Evolutionary conservation across 768 basidiomycete genomes (phyloP).

Genomic region (Jaapia argillacea): DNA sequence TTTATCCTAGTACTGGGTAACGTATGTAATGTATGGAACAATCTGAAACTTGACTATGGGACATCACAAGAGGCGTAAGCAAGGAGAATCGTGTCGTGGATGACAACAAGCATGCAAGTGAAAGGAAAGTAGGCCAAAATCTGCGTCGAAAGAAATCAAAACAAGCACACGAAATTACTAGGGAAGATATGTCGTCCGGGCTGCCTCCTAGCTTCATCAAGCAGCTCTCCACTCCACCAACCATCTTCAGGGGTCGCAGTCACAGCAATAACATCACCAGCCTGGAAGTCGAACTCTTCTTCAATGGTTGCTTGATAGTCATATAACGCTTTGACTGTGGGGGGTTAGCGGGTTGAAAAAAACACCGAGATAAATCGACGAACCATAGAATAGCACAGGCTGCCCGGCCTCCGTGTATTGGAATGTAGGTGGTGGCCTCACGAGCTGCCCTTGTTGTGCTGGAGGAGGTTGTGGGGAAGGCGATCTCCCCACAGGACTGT

Average conservation of each 20-base stretch:
- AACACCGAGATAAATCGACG: conserved; percentile 18
- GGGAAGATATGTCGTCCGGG: conserved; percentile 75
- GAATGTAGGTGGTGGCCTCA: conserved; percentile 40
- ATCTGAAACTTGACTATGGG: too few relatives aligned
- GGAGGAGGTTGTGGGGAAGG: conserved; percentile 41
- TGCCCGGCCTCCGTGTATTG: conserved; percentile 78
- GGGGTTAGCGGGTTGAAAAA: conserved; percentile 4
- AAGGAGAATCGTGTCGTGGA: too few relatives aligned
- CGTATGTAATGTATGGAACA: too few relatives aligned
- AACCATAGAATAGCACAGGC: conserved; percentile 83
- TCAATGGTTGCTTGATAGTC: conserved; percentile 79
- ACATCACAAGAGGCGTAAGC: too few relatives aligned
- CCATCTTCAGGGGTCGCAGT: conserved; percentile 92
- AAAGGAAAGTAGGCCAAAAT: too few relatives aligned
- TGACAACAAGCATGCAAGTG: too few relatives aligned
- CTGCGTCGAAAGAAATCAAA: too few relatives aligned
- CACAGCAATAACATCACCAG: conserved; percentile 92
- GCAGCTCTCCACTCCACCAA: conserved; percentile 91
- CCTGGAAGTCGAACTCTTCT: conserved; percentile 95
- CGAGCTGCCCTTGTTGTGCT: conserved; percentile 1
- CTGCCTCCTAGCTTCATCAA: conserved; percentile 67
- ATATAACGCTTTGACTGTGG: conserved; percentile 78
- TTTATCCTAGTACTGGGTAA: too few relatives aligned
- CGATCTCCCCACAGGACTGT: conserved; percentile 32
- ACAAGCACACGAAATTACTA: conserved; percentile 80